Base-by-base conservation (phyloP, 805 yeast genomes). In the Maudiozyma serrabonitensis region DNA sequence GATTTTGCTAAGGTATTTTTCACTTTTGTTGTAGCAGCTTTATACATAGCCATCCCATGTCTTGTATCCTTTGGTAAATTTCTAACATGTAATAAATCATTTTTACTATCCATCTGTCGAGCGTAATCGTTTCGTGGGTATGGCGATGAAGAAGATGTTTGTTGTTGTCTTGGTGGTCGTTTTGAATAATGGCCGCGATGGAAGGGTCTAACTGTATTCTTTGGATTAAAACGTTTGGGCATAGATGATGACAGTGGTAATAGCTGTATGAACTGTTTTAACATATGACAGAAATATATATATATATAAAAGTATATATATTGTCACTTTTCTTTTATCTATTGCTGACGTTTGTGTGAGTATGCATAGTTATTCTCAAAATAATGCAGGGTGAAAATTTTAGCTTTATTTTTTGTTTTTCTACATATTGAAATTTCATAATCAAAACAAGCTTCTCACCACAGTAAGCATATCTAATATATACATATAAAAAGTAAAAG, bases 41-140 rank as follows among this genome's bases (percentile, higher is more conserved):
- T 53, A 26, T 48, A 53, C 40, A 41, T 41, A 3, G 45, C 41
- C 25, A 53, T 34, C 21, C 52, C 52, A 45, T 50, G 52, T 19
- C 45, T 46, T 4, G 15, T 26, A 43, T 40, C 43, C 21, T 39
- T 40, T 21, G 55, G 55, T 18, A 53, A 39, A 43, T 48, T 48
- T 42, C 55, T 48, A 9, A 53, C 51, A 43, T 49, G 49, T 16
- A 47, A 23, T n/a, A 42, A 6, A n/a, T 47, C 49, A 11, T 42
- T 16, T 16, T 31, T 47, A 12, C 13, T 40, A 12, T 7, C 21
- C 23, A n/a, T 42, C 16, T 18, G 16, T 35, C 38, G n/a, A 35
- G 37, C 39, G 21, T 16, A 35, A 19, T 41, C 26, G 18, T 16
- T 21, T 4, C 41, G 19, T 7, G 38, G 38, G 18, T 35, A 35